Percentiles rank a stretch among this genome's conserved stretches.
phyloP scores from a whole-genome alignment of 805 yeast genomes.

The Naumovozyma castellii region DNA sequence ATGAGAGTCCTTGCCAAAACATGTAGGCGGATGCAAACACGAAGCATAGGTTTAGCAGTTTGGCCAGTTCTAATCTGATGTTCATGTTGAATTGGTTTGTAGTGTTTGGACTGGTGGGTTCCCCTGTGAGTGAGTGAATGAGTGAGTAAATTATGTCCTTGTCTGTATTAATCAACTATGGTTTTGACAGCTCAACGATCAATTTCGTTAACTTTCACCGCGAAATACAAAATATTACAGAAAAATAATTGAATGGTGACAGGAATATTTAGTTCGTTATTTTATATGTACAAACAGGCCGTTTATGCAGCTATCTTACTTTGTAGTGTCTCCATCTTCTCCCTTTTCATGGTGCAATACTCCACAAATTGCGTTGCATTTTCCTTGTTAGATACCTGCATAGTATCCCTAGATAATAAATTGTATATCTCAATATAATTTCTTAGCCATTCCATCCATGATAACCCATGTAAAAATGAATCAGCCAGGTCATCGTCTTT shows the following conservation, averaged over 20 bases:
- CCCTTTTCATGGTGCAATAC: neutral
- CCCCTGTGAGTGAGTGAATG: neutral
- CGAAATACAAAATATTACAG: no score
- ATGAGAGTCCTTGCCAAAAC: constrained; percentile 77
- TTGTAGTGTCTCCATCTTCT: neutral
- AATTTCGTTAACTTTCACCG: no score
- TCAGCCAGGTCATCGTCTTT: constrained; percentile 64
- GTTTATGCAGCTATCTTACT: neutral
- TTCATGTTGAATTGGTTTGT: constrained; percentile 35
- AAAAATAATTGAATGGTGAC: no score
- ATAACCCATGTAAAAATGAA: constrained; percentile 50
- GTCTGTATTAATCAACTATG: no score
- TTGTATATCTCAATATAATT: constrained; percentile 7
- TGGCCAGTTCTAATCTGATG: constrained; percentile 50
- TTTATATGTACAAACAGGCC: neutral
- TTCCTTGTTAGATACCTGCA: constrained; percentile 2
- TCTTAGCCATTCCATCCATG: constrained; percentile 37
- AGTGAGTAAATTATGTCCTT: no score
- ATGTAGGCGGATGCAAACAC: constrained; percentile 83
- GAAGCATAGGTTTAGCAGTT: constrained; percentile 62
- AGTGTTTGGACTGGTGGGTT: neutral
- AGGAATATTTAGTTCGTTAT: no score
- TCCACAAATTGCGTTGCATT: neutral
- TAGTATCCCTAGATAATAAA: neutral
- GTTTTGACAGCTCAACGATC: no score